phyloP scores from a whole-genome alignment of 1,139 yeast species.

The Yamadazyma atlantica region DNA sequence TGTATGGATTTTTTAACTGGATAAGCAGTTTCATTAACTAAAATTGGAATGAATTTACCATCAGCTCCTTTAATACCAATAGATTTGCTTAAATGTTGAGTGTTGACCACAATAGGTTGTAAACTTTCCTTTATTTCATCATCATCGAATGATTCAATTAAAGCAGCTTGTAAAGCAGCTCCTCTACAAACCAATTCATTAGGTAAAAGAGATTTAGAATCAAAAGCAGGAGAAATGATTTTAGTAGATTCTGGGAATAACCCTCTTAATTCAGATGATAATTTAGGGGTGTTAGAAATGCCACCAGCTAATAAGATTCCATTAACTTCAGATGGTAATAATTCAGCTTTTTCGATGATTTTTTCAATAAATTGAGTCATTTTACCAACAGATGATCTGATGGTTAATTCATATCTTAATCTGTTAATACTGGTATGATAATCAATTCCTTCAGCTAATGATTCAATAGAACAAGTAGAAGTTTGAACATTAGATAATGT shows the following conservation, averaged over 20 bases:
- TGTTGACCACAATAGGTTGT: slow-evolving; percentile 83
- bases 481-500: slow-evolving; percentile 88
- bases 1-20: slow-evolving; percentile 82
- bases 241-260: slow-evolving; percentile 81
- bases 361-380: slow-evolving; percentile 76
- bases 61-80: slow-evolving; percentile 80
- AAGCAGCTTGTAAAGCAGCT: slow-evolving; percentile 94
- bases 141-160: slow-evolving; percentile 79
- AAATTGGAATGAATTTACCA: slow-evolving; percentile 70
- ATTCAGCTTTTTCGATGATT: slow-evolving; percentile 76
- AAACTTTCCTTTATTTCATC: slow-evolving; percentile 84
- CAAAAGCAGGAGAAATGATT: slow-evolving; percentile 74
- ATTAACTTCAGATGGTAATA: slow-evolving; percentile 83
- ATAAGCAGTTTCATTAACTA: slow-evolving; percentile 84
- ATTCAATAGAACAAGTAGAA: slow-evolving; percentile 91
- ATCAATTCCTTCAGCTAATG: slow-evolving; percentile 91
- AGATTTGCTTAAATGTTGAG: slow-evolving; percentile 82
- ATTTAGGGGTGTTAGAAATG: slow-evolving; percentile 86
- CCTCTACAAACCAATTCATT: slow-evolving; percentile 91
- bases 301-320: slow-evolving; percentile 96
- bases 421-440: slow-evolving; percentile 92
- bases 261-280: slow-evolving; percentile 70
- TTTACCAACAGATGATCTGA: slow-evolving; percentile 73
- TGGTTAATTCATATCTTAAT: slow-evolving; percentile 87
- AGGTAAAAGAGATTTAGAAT: slow-evolving; percentile 80